Conservation (phyloP, 257 asterid species). For the Orobanche coerulescens region DNA sequence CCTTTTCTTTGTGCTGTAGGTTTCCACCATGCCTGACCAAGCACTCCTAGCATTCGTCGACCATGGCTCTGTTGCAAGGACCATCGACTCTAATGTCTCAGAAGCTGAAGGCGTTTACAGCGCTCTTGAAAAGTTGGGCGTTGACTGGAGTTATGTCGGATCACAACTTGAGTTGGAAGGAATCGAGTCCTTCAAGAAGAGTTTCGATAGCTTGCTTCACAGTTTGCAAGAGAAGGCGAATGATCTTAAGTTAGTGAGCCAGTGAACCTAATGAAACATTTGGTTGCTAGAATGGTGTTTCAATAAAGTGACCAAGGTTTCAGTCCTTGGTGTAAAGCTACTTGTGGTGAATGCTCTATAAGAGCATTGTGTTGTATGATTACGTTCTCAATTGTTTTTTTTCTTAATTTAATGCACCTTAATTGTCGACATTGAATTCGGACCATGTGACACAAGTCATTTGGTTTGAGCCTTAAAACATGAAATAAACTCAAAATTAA, state of each 20-base stretch:
- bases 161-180: slow-evolving; percentile 90
- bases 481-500: too few relatives aligned
- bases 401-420: too few relatives aligned
- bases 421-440: too few relatives aligned
- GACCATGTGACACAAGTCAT: too few relatives aligned
- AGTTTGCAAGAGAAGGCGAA: slow-evolving; percentile 96
- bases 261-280: slow-evolving; percentile 19
- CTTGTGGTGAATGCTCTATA: slow-evolving; percentile 25
- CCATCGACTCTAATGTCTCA: slow-evolving; percentile 77
- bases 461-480: too few relatives aligned
- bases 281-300: slow-evolving; percentile 16
- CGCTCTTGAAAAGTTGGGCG: slow-evolving; percentile 88
- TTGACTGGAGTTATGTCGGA: slow-evolving; percentile 82
- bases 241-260: slow-evolving; percentile 67
- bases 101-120: slow-evolving; percentile 90
- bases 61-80: slow-evolving; percentile 87
- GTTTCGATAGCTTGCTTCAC: slow-evolving; percentile 90
- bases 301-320: slow-evolving; percentile 31
- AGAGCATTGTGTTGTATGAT: slow-evolving; percentile 27
- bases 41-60: slow-evolving; percentile 93
- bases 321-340: slow-evolving; percentile 23
- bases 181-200: slow-evolving; percentile 93
- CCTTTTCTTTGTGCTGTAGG: slow-evolving; percentile 29
- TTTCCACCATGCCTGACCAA: slow-evolving; percentile 98
- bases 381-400: too few relatives aligned